These are phyloP conservation scores for Rusavskia elegans DNA, from an alignment of 495 filamentous ascomycete genomes.

Conservation along the genomic window DNA sequence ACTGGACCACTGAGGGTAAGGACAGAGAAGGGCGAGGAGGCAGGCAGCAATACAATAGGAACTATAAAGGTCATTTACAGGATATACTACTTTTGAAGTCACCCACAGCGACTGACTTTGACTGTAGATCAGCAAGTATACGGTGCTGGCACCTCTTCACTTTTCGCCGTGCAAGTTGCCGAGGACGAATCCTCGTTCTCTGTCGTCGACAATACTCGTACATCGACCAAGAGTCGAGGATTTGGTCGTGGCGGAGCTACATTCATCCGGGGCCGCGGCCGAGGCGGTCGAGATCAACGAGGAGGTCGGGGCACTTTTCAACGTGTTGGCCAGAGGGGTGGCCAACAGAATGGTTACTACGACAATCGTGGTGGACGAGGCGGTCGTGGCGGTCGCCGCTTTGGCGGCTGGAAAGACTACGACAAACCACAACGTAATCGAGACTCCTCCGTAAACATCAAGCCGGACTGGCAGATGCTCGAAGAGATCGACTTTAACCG, in stretches of 20 bases:
- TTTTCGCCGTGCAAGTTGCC: constrained; percentile 77
- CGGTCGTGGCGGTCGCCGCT: constrained; percentile 51
- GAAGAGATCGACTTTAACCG: constrained; percentile 98
- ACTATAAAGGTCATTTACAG: constrained; percentile 59
- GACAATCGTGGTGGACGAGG: constrained; percentile 41
- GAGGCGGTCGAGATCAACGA: constrained; percentile 42
- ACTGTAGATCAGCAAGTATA: constrained; percentile 84
- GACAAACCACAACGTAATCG: constrained; percentile 96
- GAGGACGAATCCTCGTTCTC: constrained; percentile 98
- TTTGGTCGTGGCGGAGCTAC: constrained; percentile 78
- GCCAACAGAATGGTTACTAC: constrained; percentile 45
- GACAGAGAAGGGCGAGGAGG: constrained; percentile 65
- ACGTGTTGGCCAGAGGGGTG: constrained; percentile 45
- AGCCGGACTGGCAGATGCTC: constrained; percentile 83
- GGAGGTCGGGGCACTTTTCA: constrained; percentile 46
- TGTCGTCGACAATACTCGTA: constrained; percentile 85
- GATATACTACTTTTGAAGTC: not conserved
- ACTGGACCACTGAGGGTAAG: constrained; percentile 93
- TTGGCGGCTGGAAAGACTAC: constrained; percentile 89
- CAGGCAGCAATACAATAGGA: constrained; percentile 74
- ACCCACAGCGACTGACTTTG: constrained; percentile 2
- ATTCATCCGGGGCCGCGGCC: constrained; percentile 77
- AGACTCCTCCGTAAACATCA: constrained; percentile 86
- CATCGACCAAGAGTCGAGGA: constrained; percentile 59
- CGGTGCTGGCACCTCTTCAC: constrained; percentile 69